Evolutionary conservation across 1,284 basidiomycete genomes (phyloP), one percentile per base, ranked within the genome.

Genomic region (Entoloma clypeatum): DNA sequence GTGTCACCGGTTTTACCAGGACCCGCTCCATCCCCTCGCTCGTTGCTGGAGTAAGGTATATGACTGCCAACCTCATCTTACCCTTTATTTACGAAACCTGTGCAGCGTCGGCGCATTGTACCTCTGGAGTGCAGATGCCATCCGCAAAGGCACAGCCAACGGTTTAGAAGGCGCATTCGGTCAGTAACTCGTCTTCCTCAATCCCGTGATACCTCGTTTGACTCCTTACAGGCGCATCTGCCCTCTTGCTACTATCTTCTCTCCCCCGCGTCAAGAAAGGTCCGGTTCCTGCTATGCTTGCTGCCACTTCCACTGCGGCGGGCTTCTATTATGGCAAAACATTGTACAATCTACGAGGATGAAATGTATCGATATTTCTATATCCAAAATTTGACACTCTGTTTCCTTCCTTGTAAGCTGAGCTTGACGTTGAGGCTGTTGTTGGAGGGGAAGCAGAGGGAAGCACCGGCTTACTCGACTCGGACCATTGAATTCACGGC

Each of bases 11-110:
- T 24, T 88, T 77, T 50, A 74, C 67, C 11, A 70, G 75, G 49
- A 85, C 79, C 42, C 74, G 79, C 18, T 89, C 86, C 26, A 68
- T 88, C 23, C 87, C 87, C 6, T 92, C 89, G 5, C 61, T 92
- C 26, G 78, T 89, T 6, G 90, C 88, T 43, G 88, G 89, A 30
- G 73, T 87, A 26, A 73, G 83, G 85, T 85, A 54, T 33, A 74
- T 58, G 23, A 4, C 13, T 36, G 25, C 19, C 32, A 16, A 16
- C 31, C 7, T 13, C 6, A 7, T 7, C 5, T n/a, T 35, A 17
- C 35, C n/a, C 21, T 13, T 31, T 38, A 6, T 24, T 39, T 39
- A 36, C 22, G 22, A 24, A 34, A 26, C 32, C 14, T 32, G 3
- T 33, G 16, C 49, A 86, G 84, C 52, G 86, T 92, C 19, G 88